These are phyloP conservation scores for Teunomyces pallodes DNA, from an alignment of 805 yeast species.

Conservation along the genomic window DNA sequence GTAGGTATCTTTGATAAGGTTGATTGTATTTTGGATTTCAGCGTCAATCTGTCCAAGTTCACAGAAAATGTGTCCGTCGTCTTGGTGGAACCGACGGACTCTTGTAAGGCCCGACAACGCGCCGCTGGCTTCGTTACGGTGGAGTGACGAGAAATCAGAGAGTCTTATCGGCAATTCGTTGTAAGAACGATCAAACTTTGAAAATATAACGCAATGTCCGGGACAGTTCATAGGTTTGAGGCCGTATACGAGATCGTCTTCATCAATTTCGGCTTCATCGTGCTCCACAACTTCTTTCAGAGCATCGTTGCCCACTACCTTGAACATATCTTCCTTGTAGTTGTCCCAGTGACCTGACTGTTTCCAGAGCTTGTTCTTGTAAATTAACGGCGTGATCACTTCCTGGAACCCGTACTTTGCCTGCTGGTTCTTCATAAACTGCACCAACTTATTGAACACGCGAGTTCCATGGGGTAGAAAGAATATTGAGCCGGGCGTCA, in stretches of 20 bases:
- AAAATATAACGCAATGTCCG: slow-evolving; percentile 86
- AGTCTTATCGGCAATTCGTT: slow-evolving; percentile 82
- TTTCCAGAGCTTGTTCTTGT: slow-evolving; percentile 81
- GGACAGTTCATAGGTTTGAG: slow-evolving; percentile 96
- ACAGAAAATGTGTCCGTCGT: slow-evolving; percentile 97
- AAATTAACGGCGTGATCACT: slow-evolving; percentile 89
- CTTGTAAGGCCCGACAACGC: slow-evolving; percentile 90
- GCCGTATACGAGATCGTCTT: slow-evolving; percentile 52
- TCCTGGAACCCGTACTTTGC: slow-evolving; percentile 80
- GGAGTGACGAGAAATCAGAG: slow-evolving; percentile 89
- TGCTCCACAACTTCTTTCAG: slow-evolving; percentile 21
- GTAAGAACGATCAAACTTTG: slow-evolving; percentile 72
- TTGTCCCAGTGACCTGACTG: slow-evolving; percentile 95
- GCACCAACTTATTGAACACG: slow-evolving; percentile 72
- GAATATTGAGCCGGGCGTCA: slow-evolving; percentile 90
- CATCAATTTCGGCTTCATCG: slow-evolving; percentile 10
- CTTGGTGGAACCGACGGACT: slow-evolving; percentile 94
- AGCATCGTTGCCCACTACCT: slow-evolving; percentile 61
- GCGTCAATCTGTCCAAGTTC: slow-evolving; percentile 66
- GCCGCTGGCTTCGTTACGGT: slow-evolving; percentile 93
- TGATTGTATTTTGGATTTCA: slow-evolving; percentile 72
- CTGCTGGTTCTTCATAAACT: slow-evolving; percentile 85
- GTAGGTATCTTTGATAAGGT: slow-evolving; percentile 74
- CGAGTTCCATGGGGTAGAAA: slow-evolving; percentile 92
- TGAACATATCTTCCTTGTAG: slow-evolving; percentile 91